Evolutionary conservation across 2,329 filamentous ascomycete genomes (phyloP).

Genomic region (Rhynchosporium agropyri): DNA sequence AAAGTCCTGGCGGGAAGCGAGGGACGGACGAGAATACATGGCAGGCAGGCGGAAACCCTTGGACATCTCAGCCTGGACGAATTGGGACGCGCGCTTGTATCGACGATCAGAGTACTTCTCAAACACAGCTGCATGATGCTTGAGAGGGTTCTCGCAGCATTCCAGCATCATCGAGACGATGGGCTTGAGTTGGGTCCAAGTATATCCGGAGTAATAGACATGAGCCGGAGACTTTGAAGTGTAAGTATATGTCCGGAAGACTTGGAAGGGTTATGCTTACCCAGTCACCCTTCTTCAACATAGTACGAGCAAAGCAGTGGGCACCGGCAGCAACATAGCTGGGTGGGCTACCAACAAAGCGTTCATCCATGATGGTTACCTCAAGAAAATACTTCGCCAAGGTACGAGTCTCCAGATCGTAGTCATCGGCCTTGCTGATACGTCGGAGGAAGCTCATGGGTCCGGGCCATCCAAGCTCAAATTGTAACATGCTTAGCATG

Average conservation of each 20-base stretch:
- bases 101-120: constrained; percentile 90
- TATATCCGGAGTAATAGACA: constrained; percentile 93
- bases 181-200: constrained; percentile 78
- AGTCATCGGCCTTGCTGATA: constrained; percentile 98
- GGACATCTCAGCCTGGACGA: constrained; percentile 74
- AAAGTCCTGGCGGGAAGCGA: constrained; percentile 34
- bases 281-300: constrained; percentile 92
- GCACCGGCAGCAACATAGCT: constrained; percentile 91
- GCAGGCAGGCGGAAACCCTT: constrained; percentile 56
- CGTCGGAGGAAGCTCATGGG: constrained; percentile 97
- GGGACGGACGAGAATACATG: constrained; percentile 33
- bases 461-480: constrained; percentile 96
- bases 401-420: constrained; percentile 92
- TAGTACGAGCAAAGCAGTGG: constrained; percentile 85
- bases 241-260: constrained; percentile 23
- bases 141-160: constrained; percentile 78
- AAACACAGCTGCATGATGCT: constrained; percentile 84
- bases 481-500: constrained; percentile 96
- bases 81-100: constrained; percentile 81
- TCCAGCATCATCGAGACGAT: constrained; percentile 79
- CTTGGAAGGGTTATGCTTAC: constrained; percentile 55
- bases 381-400: constrained; percentile 98
- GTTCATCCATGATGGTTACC: constrained; percentile 95
- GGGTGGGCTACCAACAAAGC: constrained; percentile 87
- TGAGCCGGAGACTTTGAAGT: constrained; percentile 70